Base-by-base conservation (phyloP, 345 rosid species). In the Salix caprea region DNA sequence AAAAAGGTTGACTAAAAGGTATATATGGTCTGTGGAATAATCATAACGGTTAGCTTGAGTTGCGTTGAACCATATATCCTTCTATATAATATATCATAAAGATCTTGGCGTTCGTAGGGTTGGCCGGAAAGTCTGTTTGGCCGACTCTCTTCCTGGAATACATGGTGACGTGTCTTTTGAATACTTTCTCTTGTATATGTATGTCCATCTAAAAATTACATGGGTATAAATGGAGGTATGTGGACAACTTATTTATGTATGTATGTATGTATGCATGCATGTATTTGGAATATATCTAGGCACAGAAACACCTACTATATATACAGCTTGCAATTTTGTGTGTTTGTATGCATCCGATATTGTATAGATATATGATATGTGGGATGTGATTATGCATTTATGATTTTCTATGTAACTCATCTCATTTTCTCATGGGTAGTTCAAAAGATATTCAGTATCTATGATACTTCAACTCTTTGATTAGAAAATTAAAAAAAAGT, bases 61-160 rank as follows among this genome's bases (percentile, higher is more conserved):
- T 87, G 80, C 84, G 91, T 82, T 79, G 80, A 79, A 58, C 32
- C 82, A 14, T 71, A 23, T 40, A 68, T 75, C 83, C 84, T 78
- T 81, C 72, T 83, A 80, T 82, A 77, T 73, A 79, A 50, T 74
- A 76, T 81, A 81, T 75, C 76, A 83, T 77, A 81, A 74, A 75
- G 70, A 42, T 74, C 40, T 18, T 30, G 56, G 66, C 78, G 70
- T 70, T 16, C 48, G 26, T 19, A 79, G 28, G 77, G 78, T 69
- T 88, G 88, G 89, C 89, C 88, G 85, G 91, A 91, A 90, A 85
- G 87, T 88, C 86, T 84, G 86, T 85, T 87, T 86, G 92, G 91
- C 73, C 58, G 78, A 36, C 74, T 37, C 58, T 64, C 75, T 68
- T 79, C 78, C 67, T 36, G 71, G 72, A 79, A 48, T 69, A 62